phyloP scores from a whole-genome alignment of 768 basidiomycete species.

The Boletus insuetus region DNA sequence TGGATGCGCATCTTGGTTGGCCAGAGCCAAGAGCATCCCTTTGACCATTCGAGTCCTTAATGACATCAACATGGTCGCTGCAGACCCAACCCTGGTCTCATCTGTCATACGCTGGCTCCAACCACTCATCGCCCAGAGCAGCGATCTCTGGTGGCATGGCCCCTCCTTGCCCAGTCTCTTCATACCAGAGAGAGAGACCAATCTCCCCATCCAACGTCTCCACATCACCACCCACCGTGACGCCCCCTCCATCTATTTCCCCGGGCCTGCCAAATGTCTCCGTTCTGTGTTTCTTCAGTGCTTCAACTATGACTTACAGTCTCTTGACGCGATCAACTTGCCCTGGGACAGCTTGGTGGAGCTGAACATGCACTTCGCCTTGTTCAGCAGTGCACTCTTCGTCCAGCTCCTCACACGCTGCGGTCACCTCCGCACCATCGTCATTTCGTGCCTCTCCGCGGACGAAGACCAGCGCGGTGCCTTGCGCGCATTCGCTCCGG shows the following conservation, averaged over 20 bases:
- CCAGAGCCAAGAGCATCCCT: conserved; percentile 29
- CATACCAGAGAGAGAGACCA: not conserved
- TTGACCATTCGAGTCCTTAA: conserved; percentile 26
- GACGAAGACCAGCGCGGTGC: conserved; percentile 13
- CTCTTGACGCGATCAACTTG: conserved; percentile 22
- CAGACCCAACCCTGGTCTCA: conserved; percentile 1
- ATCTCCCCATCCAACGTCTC: conserved; percentile 18
- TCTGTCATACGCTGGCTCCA: conserved; percentile 21
- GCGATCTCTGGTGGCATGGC: conserved; percentile 34
- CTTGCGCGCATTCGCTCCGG: conserved; percentile 7
- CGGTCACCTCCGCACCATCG: conserved; percentile 16
- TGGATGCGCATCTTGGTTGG: conserved; percentile 26
- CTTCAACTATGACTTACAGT: conserved; percentile 19
- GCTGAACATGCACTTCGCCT: conserved; percentile 27
- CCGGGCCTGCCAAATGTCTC: conserved; percentile 13
- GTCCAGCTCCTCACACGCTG: conserved; percentile 25
- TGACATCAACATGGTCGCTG: conserved; percentile 14
- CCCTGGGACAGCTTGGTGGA: conserved; percentile 29
- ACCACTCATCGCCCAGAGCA: conserved; percentile 20
- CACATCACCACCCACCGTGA: conserved; percentile 20
- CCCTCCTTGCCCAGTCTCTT: conserved; percentile 23
- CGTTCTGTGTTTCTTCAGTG: conserved; percentile 22
- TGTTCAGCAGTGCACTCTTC: conserved; percentile 22
- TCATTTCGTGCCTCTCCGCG: conserved; percentile 24
- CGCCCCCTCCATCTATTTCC: conserved; percentile 14